Percentiles rank a stretch among this genome's conserved stretches.
Conservation (phyloP, 768 basidiomycete species). For the Leccinum broughii region DNA sequence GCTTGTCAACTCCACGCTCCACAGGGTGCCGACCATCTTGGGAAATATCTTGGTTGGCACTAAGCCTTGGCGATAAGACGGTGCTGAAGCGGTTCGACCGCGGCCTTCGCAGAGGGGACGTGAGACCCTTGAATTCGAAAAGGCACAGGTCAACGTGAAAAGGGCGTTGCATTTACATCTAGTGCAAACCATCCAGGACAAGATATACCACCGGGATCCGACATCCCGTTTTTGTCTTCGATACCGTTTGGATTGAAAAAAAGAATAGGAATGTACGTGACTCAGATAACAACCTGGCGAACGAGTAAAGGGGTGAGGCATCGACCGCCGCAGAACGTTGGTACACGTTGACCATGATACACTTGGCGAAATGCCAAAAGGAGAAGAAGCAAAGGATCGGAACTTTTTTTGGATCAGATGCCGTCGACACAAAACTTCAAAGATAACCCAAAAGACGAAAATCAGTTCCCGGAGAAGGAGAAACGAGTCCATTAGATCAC, state of each 20-base stretch:
- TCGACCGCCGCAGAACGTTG: constrained; percentile 10
- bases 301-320: background rate
- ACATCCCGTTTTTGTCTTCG: background rate
- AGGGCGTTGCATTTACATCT: background rate
- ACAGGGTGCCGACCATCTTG: too few relatives aligned
- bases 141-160: background rate
- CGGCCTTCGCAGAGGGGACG: too few relatives aligned
- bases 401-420: background rate
- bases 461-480: background rate
- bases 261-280: background rate
- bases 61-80: too few relatives aligned
- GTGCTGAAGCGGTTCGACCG: too few relatives aligned
- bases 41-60: too few relatives aligned
- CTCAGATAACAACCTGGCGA: background rate
- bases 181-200: background rate
- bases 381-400: background rate
- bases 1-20: too few relatives aligned
- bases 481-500: background rate
- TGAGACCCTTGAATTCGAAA: background rate
- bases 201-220: background rate
- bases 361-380: constrained; percentile 8
- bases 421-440: background rate
- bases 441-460: background rate
- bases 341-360: constrained; percentile 31
- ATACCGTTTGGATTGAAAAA: background rate